Evolutionary conservation across 345 rosid genomes (phyloP), one percentile per base, ranked within the genome.

Genomic region (Excoecaria cochinchinensis): DNA sequence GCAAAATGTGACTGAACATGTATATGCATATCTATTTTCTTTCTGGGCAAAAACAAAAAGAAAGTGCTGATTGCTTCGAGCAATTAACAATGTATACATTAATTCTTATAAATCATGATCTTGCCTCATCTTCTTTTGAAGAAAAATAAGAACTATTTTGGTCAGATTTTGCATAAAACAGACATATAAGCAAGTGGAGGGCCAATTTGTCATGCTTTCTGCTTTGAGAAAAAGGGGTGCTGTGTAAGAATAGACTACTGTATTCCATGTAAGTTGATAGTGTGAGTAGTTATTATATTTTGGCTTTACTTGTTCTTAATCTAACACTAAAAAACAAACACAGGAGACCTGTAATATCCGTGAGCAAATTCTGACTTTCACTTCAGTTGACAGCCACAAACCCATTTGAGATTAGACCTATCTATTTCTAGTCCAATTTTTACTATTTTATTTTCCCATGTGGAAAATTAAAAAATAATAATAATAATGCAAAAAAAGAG

Each of bases 1-100:
- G 67, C 40, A 22, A 14, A 15, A 14, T 12, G 44, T 64, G 68
- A 51, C 22, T 17, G 53, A 22, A 47, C 31, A 31, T 31, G 31
- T 0, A 31, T 36, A 56, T 24, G 2, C 67, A 39, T 36, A 6
- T 15, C 14, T 63, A 5, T 36, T 67, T 65, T 65, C 58, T 31
- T 74, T 50, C 71, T 72, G 56, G 79, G 80, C 66, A 82, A 31
- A 85, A 64, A 56, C 13, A 59, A 79, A 77, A 78, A 78, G 74
- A 58, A 46, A 50, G 13, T 7, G 51, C 21, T 71, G 39, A 48
- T 47, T 68, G 58, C 71, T 68, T 68, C n/a, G 24, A 50, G 40
- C 60, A n/a, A 48, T 48, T 58, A 48, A n/a, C 47, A 73, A 60
- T 42, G 19, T 39, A 39, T 59, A 38, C 46, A 39, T 50, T 50